Conservation (phyloP, 1,284 basidiomycete species). For the Cryptococcus amylolentus region DNA sequence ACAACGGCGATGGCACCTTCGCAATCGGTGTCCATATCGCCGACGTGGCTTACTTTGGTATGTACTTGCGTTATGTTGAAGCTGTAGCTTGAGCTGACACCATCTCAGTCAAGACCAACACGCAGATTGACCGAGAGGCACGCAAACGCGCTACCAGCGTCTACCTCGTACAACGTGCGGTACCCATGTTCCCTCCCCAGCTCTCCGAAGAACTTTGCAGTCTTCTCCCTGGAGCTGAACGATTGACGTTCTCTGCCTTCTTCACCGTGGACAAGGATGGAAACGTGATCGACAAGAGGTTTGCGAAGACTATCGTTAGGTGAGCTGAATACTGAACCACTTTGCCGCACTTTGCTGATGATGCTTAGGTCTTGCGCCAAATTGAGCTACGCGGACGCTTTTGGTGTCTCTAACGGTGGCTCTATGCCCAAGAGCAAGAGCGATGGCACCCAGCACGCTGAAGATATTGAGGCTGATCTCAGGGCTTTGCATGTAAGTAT, state of each 20-base stretch:
- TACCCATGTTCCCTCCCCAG: slow-evolving; percentile 92
- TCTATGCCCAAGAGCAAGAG: slow-evolving; percentile 58
- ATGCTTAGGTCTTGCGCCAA: slow-evolving; percentile 71
- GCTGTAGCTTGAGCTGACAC: slow-evolving; percentile 1
- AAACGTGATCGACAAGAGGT: slow-evolving; percentile 80
- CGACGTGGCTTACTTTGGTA: slow-evolving; percentile 85
- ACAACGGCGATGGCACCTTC: slow-evolving; percentile 83
- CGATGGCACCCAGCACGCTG: slow-evolving; percentile 58
- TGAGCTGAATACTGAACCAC: slow-evolving; percentile 43
- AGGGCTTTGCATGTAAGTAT: slow-evolving; percentile 58
- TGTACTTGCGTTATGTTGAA: slow-evolving; percentile 6
- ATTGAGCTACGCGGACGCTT: slow-evolving; percentile 76
- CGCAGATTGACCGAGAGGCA: slow-evolving; percentile 93
- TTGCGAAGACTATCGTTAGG: slow-evolving; percentile 89
- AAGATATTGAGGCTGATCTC: slow-evolving; percentile 70
- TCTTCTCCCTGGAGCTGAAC: slow-evolving; percentile 78
- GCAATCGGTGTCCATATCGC: slow-evolving; percentile 92
- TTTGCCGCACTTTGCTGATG: slow-evolving; percentile 2
- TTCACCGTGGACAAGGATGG: slow-evolving; percentile 85
- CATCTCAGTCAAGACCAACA: slow-evolving; percentile 76
- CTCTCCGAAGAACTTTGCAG: slow-evolving; percentile 91
- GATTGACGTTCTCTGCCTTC: slow-evolving; percentile 81
- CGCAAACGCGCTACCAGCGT: slow-evolving; percentile 95
- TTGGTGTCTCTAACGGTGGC: slow-evolving; percentile 74
- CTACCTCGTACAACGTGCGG: slow-evolving; percentile 89